Evolutionary conservation across 768 basidiomycete genomes (phyloP).

Genomic region (Lactarius trivialis): DNA sequence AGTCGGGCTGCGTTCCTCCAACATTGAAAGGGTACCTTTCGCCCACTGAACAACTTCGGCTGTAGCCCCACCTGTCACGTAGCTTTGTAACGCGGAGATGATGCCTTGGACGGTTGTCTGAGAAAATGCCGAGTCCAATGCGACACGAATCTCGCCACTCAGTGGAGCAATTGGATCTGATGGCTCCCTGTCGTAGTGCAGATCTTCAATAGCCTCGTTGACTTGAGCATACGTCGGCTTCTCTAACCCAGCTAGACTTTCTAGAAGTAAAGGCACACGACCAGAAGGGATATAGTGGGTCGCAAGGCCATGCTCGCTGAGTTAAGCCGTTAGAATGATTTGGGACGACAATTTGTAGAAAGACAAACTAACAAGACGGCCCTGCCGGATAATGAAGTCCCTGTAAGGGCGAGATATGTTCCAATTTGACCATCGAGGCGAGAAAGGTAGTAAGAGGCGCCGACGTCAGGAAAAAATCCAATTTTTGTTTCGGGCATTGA

Average conservation of each 20-base stretch:
- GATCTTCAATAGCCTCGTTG: conserved; percentile 65
- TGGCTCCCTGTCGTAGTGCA: conserved; percentile 49
- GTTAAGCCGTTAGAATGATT: conserved; percentile 1
- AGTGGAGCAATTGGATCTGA: conserved; percentile 49
- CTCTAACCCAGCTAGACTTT: conserved; percentile 56
- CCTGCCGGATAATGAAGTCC: conserved; percentile 62
- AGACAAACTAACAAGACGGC: conserved; percentile 66
- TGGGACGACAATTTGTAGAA: neutral
- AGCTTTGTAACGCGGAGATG: conserved; percentile 43
- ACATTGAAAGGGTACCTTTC: conserved; percentile 48
- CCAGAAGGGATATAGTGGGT: conserved; percentile 87
- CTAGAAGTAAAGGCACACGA: conserved; percentile 62
- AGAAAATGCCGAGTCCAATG: conserved; percentile 75
- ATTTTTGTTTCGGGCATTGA: conserved; percentile 98
- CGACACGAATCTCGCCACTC: conserved; percentile 57
- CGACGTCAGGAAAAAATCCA: conserved; percentile 89
- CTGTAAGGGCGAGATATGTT: conserved; percentile 89
- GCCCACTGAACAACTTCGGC: conserved; percentile 67
- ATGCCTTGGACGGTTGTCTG: conserved; percentile 69
- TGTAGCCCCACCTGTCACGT: conserved; percentile 36
- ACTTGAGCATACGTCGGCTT: conserved; percentile 44
- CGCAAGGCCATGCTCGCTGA: conserved; percentile 85
- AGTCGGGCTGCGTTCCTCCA: conserved; percentile 79
- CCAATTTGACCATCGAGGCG: conserved; percentile 88
- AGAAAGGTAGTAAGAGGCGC: conserved; percentile 83